Evolutionary conservation across 768 basidiomycete genomes (phyloP).

Genomic region (Boletellus ananiceps): DNA sequence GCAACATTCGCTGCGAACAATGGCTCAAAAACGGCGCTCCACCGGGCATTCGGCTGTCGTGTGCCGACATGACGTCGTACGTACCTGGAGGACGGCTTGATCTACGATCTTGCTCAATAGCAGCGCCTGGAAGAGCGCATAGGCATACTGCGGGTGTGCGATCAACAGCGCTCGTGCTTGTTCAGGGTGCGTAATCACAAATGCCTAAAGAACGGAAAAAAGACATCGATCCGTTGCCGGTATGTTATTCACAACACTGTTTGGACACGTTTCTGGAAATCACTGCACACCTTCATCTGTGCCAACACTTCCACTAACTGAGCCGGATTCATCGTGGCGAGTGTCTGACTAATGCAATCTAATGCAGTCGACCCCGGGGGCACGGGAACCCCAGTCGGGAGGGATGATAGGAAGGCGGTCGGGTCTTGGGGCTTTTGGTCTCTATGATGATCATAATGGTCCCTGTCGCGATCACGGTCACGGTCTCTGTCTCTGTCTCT

Average conservation of each 20-base stretch:
- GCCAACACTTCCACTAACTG: slow-evolving; percentile 91
- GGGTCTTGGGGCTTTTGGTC: slow-evolving; percentile 38
- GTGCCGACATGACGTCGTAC: slow-evolving; percentile 7
- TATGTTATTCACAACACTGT: slow-evolving; percentile 20
- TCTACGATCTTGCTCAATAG: slow-evolving; percentile 93
- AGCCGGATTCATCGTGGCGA: slow-evolving; percentile 77
- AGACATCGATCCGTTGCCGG: slow-evolving; percentile 5
- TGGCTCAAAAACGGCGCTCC: slow-evolving; percentile 5
- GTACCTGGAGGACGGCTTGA: slow-evolving; percentile 73
- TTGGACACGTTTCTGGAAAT: slow-evolving; percentile 16
- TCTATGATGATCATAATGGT: slow-evolving; percentile 29
- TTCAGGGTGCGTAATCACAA: slow-evolving; percentile 87
- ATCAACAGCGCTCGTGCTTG: slow-evolving; percentile 77
- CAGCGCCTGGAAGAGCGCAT: slow-evolving; percentile 93
- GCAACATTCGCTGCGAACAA: slow-evolving; percentile 46
- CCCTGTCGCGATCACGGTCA: slow-evolving; percentile 49
- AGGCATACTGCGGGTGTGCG: slow-evolving; percentile 88
- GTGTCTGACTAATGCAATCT: slow-evolving; percentile 80
- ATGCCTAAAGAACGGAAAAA: slow-evolving; percentile 59
- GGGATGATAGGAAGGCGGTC: slow-evolving; percentile 51
- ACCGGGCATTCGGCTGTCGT: neutral
- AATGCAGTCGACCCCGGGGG: slow-evolving; percentile 66
- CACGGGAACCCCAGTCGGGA: slow-evolving; percentile 76
- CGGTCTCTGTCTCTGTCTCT: slow-evolving; percentile 49
- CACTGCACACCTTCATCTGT: slow-evolving; percentile 87